Percentiles rank a stretch among this genome's conserved stretches.
Conservation (phyloP, 1,139 yeast species). For the Wickerhamomyces sp. region DNA sequence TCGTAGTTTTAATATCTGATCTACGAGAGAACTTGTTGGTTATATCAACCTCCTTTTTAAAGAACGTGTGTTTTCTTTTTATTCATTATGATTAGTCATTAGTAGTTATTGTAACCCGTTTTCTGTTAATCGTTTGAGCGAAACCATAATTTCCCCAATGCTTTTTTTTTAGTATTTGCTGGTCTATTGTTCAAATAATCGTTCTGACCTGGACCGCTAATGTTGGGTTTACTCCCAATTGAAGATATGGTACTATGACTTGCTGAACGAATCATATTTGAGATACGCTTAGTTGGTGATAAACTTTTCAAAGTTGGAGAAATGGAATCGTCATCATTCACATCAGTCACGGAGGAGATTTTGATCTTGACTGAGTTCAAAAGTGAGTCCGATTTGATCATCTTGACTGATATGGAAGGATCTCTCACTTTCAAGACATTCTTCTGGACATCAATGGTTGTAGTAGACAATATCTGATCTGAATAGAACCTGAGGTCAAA, state of each 20-base stretch:
- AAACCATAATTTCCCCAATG: neutral
- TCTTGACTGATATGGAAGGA: constrained; percentile 4
- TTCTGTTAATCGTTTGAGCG: neutral
- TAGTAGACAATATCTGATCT: constrained; percentile 6
- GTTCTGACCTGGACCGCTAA: neutral
- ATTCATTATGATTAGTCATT: neutral
- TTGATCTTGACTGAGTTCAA: constrained; percentile 7
- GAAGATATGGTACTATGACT: constrained; percentile 13
- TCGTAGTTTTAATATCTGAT: constrained; percentile 7
- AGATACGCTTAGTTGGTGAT: constrained; percentile 19
- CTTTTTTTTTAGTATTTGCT: neutral
- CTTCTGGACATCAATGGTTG: constrained; percentile 15
- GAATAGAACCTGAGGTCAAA: constrained; percentile 6
- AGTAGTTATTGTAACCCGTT: neutral
- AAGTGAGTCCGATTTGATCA: constrained; percentile 11
- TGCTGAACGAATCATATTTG: constrained; percentile 20
- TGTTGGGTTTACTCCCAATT: neutral
- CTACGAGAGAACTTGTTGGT: no score
- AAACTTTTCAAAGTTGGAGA: neutral
- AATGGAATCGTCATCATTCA: constrained; percentile 2
- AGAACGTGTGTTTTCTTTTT: neutral
- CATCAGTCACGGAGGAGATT: neutral
- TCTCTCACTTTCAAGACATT: constrained; percentile 6
- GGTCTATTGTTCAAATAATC: neutral
- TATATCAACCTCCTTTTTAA: no score